Percentiles rank a stretch among this genome's conserved stretches.
Evolutionary conservation across 2,329 filamentous ascomycete genomes (phyloP).

Genomic region (Arachnomyces sp.): DNA sequence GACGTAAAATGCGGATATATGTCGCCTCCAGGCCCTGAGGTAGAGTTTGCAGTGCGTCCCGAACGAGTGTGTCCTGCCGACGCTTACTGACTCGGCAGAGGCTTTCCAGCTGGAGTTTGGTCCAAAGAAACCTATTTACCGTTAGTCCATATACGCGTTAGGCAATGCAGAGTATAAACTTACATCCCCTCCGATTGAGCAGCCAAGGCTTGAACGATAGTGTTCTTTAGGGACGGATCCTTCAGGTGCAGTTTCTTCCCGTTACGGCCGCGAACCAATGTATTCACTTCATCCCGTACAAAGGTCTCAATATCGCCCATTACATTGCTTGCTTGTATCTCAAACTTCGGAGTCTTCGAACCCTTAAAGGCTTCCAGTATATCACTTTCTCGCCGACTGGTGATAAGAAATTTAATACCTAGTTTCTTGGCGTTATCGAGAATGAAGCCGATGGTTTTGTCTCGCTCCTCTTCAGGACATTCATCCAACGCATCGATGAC

Average conservation of each 20-base stretch:
- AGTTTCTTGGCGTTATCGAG: not conserved
- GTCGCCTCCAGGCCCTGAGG: slow-evolving; percentile 1
- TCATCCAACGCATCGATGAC: slow-evolving; percentile 4
- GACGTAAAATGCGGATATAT: not conserved
- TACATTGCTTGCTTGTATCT: not conserved
- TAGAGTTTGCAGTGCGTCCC: not conserved
- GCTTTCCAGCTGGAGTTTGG: not conserved
- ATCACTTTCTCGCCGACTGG: not conserved
- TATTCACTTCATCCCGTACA: not conserved
- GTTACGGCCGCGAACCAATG: not conserved
- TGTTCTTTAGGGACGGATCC: not conserved
- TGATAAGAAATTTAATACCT: not conserved
- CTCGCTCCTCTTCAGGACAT: slow-evolving; percentile 2
- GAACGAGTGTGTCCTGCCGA: not conserved
- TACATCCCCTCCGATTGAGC: slow-evolving; percentile 1
- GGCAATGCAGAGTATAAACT: not conserved
- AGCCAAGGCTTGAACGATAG: not conserved
- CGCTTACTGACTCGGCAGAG: not conserved
- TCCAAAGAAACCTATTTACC: slow-evolving; percentile 2
- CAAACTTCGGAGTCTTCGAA: not conserved
- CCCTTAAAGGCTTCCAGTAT: not conserved
- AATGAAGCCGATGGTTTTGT: not conserved
- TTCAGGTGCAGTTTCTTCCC: not conserved
- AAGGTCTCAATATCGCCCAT: not conserved
- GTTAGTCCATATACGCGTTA: not conserved